Evolutionary conservation across 257 asterid genomes (phyloP), one percentile per base, ranked within the genome.

Genomic region (Nicotiana noctiflora): DNA sequence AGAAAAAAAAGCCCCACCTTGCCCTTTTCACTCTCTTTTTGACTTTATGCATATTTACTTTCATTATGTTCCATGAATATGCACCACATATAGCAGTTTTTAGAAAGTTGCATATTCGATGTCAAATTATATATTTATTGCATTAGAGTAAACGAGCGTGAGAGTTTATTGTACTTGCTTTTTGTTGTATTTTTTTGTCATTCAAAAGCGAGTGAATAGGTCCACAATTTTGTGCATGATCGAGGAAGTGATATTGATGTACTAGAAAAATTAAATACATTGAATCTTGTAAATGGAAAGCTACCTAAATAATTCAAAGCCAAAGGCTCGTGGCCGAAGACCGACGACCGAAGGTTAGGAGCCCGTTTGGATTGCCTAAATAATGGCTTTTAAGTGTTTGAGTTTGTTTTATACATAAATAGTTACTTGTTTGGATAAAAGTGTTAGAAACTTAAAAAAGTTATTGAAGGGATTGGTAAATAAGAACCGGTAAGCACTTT

Each of bases 41-140:
- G 70, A 83, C 91, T 85, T 85, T 82, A 51, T 40, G 75, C 77
- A 76, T 84, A 57, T n/a, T 49, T 62, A 79, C 77, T 80, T 70
- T 82, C 79, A 80, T 80, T 84, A 76, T 85, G 86, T 83, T 82
- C 62, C 81, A 57, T 29, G 87, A 77, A 77, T 62, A 56, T 74
- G 79, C 85, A 80, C 51, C 70, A 21, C 60, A 53, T n/a, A n/a
- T 46, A 34, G 60, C 63, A 64, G 83, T 37, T 37, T 37, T 37
- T 32, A 32, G 37, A 25, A 25, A 25, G 27, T 25, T 25, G 27
- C 27, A 25, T 25, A 25, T 25, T 25, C 27, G 27, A 25, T 25
- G 27, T 25, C 27, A 25, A 25, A 25, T 25, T 25, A 25, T 25
- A 25, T 25, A 25, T 25, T 25, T 25, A 25, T 25, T 25, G 27